Evolutionary conservation across 805 yeast species (phyloP).

Genomic region (Sugiyamaella mastotermitis): DNA sequence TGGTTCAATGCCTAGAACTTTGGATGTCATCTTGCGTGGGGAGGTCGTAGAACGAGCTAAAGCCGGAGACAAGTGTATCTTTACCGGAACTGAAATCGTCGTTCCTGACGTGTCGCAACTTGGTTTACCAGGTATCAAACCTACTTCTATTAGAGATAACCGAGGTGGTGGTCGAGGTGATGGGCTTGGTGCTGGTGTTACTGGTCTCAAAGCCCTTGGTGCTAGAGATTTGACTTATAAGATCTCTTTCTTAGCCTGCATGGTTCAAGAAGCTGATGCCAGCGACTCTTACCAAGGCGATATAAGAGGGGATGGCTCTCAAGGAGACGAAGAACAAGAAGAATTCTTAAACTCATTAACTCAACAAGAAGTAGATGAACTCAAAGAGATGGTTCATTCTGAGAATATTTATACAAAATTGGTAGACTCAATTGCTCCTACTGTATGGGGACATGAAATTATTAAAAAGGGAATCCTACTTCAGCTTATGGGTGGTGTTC

Average conservation of each 20-base stretch:
- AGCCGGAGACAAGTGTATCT: constrained; percentile 93
- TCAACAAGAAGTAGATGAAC: constrained; percentile 74
- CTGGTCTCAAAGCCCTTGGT: constrained; percentile 87
- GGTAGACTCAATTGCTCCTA: constrained; percentile 88
- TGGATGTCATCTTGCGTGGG: constrained; percentile 88
- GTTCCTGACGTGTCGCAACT: constrained; percentile 91
- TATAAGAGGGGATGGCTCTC: constrained; percentile 36
- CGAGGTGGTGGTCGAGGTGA: constrained; percentile 53
- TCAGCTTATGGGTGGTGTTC: constrained; percentile 93
- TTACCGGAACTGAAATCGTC: constrained; percentile 92
- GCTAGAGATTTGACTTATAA: constrained; percentile 91
- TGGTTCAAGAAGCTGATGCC: constrained; percentile 61
- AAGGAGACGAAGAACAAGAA: constrained; percentile 71
- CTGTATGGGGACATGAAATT: constrained; percentile 92
- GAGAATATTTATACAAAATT: constrained; percentile 77
- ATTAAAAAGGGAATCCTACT: constrained; percentile 86
- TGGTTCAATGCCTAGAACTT: constrained; percentile 96
- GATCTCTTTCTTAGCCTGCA: constrained; percentile 86
- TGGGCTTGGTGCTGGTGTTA: constrained; percentile 75
- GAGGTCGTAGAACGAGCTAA: constrained; percentile 93
- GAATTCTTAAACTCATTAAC: constrained; percentile 70
- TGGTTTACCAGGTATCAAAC: constrained; percentile 92
- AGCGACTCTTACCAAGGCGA: constrained; percentile 31
- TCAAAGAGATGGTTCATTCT: constrained; percentile 86
- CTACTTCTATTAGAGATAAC: constrained; percentile 67